Evolutionary conservation across 2,329 filamentous ascomycete genomes (phyloP), one percentile per base, ranked within the genome.

Genomic region (Aspergillus ibericus): DNA sequence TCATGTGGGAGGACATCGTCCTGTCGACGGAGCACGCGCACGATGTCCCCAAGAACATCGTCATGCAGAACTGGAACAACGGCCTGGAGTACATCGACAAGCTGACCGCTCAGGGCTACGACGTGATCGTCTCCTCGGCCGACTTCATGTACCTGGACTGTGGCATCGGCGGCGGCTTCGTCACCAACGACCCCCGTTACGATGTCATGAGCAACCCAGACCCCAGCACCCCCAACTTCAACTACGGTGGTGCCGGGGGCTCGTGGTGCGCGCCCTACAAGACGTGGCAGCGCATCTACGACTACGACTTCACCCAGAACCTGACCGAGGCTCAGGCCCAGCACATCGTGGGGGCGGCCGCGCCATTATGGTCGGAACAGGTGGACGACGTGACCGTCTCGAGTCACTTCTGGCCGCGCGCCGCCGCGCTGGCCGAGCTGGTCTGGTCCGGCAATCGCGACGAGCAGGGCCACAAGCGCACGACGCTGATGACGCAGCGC

Each of bases 241-340:
- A 85, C 76, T 85, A 81, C 67, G 75, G 75, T n/a, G 83, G 78
- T 46, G 62, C 56, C 20, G 82, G 83, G 38, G 83, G 82, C 16
- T 82, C 80, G n/a, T 85, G 82, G 82, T 85, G 83, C 66, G 80
- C 78, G 0, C 83, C 83, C 0, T 85, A 84, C 76, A 85, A 85
- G 70, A 83, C 81, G 18, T 85, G 82, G 82, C 83, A 85, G 68
- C 82, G 82, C 50, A 84, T 85, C 71, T 85, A 85, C 72, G 76
- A 83, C 75, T 85, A 80, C 68, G 82, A 85, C 72, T 84, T 85
- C 67, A 81, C 81, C 0, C 61, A 69, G 47, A 80, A 79, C 62
- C 76, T 85, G 7, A 81, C 80, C 1, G 72, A 71, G 0, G 62
- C 68, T 0, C 77, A 85, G 63, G 77, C 78, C 36, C 71, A 75